Evolutionary conservation across 345 rosid species (phyloP).

Genomic region (Carallia pectinifolia): DNA sequence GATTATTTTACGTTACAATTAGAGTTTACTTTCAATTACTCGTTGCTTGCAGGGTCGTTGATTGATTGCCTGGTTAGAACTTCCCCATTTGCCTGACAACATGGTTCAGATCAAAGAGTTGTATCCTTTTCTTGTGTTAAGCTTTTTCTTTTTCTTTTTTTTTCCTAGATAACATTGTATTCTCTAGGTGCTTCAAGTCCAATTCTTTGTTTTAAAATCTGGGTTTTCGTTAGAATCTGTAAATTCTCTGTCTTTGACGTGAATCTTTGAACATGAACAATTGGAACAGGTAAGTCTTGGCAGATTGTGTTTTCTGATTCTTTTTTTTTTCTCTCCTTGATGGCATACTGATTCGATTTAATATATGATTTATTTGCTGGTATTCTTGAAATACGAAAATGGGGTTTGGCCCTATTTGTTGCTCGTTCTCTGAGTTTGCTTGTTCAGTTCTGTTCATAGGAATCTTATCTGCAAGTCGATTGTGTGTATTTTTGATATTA

Average conservation of each 20-base stretch:
- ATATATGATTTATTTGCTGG: too few relatives aligned
- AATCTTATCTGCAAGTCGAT: background rate
- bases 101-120: constrained; percentile 75
- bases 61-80: background rate
- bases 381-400: too few relatives aligned
- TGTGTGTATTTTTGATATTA: background rate
- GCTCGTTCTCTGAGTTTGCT: background rate
- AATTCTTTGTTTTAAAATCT: too few relatives aligned
- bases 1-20: too few relatives aligned
- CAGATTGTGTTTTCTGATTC: too few relatives aligned
- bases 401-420: background rate
- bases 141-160: constrained; percentile 1
- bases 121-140: constrained; percentile 44
- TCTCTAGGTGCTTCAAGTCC: background rate
- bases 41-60: too few relatives aligned
- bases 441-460: background rate
- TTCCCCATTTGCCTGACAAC: constrained; percentile 10
- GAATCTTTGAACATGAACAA: background rate
- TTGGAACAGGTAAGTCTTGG: too few relatives aligned
- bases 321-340: too few relatives aligned
- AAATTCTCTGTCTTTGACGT: background rate
- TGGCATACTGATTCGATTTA: too few relatives aligned
- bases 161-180: background rate
- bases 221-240: background rate
- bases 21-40: too few relatives aligned